A percentile compares a stretch with the other conserved stretches of the same genome.
Evolutionary conservation across 2,329 filamentous ascomycete species (phyloP).

Genomic region (Aspergillus oerlinghausenensis): DNA sequence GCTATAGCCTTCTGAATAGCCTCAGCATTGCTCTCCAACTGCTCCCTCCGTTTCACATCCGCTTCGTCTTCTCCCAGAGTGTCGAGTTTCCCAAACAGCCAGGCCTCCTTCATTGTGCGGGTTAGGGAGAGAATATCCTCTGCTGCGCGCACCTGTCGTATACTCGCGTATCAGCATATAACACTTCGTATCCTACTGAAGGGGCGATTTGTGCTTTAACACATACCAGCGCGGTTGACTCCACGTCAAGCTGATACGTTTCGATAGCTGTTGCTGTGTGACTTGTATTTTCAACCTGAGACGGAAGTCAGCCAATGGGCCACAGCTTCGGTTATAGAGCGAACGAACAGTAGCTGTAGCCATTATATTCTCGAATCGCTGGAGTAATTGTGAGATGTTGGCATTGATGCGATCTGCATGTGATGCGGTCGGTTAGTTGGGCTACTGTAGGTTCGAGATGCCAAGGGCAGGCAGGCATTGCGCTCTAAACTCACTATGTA

Average conservation of each 20-base stretch:
- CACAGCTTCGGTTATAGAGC: background rate
- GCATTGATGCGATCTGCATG: slow-evolving; percentile 40
- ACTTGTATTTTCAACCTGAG: slow-evolving; percentile 47
- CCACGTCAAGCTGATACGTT: slow-evolving; percentile 55
- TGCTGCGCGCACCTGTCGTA: slow-evolving; percentile 51
- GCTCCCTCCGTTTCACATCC: slow-evolving; percentile 38
- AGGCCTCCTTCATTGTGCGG: slow-evolving; percentile 61
- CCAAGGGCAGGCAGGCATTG: too few species aligned
- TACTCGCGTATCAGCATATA: too few species aligned
- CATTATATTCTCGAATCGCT: slow-evolving; percentile 54
- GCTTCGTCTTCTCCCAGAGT: slow-evolving; percentile 47
- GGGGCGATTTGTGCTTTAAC: background rate
- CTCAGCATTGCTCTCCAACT: slow-evolving; percentile 45
- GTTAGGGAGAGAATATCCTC: slow-evolving; percentile 60
- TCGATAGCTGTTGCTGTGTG: slow-evolving; percentile 54
- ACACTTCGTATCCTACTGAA: too few species aligned
- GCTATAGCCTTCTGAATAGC: slow-evolving; percentile 45
- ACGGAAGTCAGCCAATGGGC: background rate
- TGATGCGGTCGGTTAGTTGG: background rate
- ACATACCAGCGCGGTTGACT: slow-evolving; percentile 54
- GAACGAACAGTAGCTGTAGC: slow-evolving; percentile 46
- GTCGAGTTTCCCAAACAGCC: slow-evolving; percentile 62
- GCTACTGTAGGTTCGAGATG: background rate
- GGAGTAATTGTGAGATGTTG: slow-evolving; percentile 44
- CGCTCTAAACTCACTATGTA: slow-evolving; percentile 10